Evolutionary conservation across 2,329 filamentous ascomycete species (phyloP), one percentile per base, ranked within the genome.

Genomic region (Scleromitrula shiraiana): DNA sequence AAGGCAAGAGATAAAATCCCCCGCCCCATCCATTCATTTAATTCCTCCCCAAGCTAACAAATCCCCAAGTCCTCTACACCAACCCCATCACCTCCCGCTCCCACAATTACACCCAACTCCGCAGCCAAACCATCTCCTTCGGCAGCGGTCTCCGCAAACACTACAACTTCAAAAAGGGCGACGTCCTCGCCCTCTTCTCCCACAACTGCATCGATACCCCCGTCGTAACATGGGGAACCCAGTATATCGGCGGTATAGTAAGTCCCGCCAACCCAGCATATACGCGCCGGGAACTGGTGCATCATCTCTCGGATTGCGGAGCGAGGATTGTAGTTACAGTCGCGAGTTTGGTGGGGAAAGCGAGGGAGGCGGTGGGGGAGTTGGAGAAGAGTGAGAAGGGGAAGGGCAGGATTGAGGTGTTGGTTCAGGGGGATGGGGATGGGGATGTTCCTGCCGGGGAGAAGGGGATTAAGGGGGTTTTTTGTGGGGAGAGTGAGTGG

Each of bases 151-250:
- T 62, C 69, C 63, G 54, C 75, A 73, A 58, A 58, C 48, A 61
- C 45, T 46, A 57, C 14, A 59, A 64, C 17, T 68, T 71, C 26
- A 62, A 67, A 50, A 65, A 62, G 46, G 71, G 71, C 12, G 75
- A 78, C 42, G 72, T 76, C 2, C 71, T 76, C 27, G 68, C 78
- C 67, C 68, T 77, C 38, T 75, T 71, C 55, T 72, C 72, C 0
- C 68, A 71, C 2, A 79, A 78, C 56, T 71, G 76, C 51, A 72
- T 78, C 35, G 75, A 74, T 53, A 68, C 78, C 2, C 75, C 75
- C 0, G 70, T 72, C 4, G 71, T 71, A 9, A 79, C 76, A 56
- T 63, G 77, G 5, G 75, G 73, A 3, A 70, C 75, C 29, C 70
- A 75, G 1, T 76, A 75, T 0, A 67, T 69, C 23, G 73, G 74